These are phyloP conservation scores for Aethionema arabicum DNA, from an alignment of 345 rosid genomes.

Conservation along the genomic window DNA sequence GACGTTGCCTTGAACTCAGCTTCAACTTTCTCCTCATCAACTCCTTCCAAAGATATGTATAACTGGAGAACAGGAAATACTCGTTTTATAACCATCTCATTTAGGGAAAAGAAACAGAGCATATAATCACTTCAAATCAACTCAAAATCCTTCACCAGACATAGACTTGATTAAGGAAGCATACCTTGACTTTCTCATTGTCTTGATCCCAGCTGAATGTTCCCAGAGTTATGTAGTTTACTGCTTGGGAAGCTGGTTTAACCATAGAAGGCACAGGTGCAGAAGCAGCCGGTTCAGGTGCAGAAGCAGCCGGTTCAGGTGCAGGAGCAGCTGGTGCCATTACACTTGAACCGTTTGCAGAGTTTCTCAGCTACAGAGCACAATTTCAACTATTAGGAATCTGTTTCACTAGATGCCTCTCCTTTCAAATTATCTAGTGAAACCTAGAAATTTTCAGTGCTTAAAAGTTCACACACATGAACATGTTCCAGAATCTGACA, in stretches of 20 bases:
- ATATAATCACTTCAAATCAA: too few relatives aligned
- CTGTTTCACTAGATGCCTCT: not conserved
- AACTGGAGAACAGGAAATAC: constrained; percentile 53
- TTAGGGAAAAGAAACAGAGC: too few relatives aligned
- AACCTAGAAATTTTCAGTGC: not conserved
- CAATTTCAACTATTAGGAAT: not conserved
- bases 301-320: constrained; percentile 32
- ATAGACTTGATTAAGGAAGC: not conserved
- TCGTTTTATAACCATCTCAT: constrained; percentile 2
- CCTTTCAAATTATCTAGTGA: not conserved
- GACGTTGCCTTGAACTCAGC: constrained; percentile 67
- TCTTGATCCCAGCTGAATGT: constrained; percentile 99
- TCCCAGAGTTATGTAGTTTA: constrained; percentile 55
- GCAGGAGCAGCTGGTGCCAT: constrained; percentile 40
- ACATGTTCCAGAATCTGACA: constrained; percentile 4
- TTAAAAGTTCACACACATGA: too few relatives aligned
- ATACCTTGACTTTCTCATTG: constrained; percentile 88
- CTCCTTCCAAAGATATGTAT: constrained; percentile 79
- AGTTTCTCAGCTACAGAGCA: constrained; percentile 26
- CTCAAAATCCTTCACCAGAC: too few relatives aligned
- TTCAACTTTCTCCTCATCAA: constrained; percentile 64
- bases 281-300: constrained; percentile 41
- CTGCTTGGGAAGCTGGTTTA: constrained; percentile 38
- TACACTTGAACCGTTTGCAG: constrained; percentile 24
- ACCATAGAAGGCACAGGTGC: constrained; percentile 44